Evolutionary conservation across 345 rosid species (phyloP).

Genomic region (Noccaea bulbosa): DNA sequence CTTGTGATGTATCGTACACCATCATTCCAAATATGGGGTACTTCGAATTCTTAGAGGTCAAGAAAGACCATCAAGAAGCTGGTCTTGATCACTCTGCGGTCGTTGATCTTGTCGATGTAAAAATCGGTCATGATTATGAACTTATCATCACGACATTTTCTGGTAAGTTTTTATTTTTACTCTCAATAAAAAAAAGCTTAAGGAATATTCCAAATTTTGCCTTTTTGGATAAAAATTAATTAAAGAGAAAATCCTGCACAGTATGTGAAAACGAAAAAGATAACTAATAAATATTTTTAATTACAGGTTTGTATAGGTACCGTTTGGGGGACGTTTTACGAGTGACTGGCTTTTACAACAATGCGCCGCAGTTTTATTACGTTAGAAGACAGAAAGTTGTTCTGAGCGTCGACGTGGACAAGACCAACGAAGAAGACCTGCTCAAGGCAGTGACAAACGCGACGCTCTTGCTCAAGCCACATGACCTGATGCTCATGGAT

Average conservation of each 20-base stretch:
- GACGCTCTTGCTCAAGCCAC: conserved; percentile 55
- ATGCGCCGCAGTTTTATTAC: conserved; percentile 71
- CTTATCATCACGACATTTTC: conserved; percentile 77
- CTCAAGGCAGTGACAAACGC: conserved; percentile 72
- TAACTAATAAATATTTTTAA: no score
- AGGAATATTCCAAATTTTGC: no score
- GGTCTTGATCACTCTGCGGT: conserved; percentile 24
- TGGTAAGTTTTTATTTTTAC: conserved; percentile 43
- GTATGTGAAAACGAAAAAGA: no score
- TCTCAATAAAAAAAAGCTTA: no score
- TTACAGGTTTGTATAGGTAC: conserved; percentile 72
- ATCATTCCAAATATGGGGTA: conserved; percentile 78
- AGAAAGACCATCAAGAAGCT: conserved; percentile 48
- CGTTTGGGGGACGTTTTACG: conserved; percentile 79
- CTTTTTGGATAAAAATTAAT: no score
- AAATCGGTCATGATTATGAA: conserved; percentile 73
- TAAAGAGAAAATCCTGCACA: no score
- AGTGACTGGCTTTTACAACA: conserved; percentile 77
- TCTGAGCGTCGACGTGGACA: conserved; percentile 80
- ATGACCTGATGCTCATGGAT: conserved; percentile 67
- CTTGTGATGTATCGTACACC: conserved; percentile 82
- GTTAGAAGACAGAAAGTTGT: conserved; percentile 77
- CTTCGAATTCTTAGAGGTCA: conserved; percentile 75
- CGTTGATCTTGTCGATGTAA: conserved; percentile 72
- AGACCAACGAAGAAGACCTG: conserved; percentile 86